Conservation (phyloP, 257 asterid species). For the Agastache rugosa region DNA sequence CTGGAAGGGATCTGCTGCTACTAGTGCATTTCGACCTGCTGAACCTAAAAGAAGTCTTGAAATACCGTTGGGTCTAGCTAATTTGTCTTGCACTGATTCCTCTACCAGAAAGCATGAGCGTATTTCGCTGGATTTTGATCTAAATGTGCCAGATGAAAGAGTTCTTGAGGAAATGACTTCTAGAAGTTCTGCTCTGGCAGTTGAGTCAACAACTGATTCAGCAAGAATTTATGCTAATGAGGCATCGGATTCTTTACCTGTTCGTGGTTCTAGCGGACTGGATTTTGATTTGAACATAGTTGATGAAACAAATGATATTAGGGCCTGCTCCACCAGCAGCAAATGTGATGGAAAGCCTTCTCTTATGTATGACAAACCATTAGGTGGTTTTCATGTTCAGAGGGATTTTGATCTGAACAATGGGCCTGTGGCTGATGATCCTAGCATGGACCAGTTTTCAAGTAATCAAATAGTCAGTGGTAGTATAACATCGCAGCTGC, state of each 20-base stretch:
- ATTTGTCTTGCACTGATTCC: slow-evolving; percentile 39
- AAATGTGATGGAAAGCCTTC: slow-evolving; percentile 35
- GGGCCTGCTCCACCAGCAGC: slow-evolving; percentile 45
- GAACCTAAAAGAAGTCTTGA: slow-evolving; percentile 76
- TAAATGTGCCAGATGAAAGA: slow-evolving; percentile 62
- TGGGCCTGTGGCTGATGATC: slow-evolving; percentile 53
- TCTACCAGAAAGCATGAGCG: slow-evolving; percentile 57
- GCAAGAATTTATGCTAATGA: slow-evolving; percentile 6
- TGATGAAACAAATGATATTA: slow-evolving; percentile 51
- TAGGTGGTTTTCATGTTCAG: slow-evolving; percentile 36
- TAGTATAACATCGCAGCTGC: slow-evolving; percentile 49
- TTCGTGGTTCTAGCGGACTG: slow-evolving; percentile 44
- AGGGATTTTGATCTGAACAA: slow-evolving; percentile 63
- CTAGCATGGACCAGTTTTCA: slow-evolving; percentile 34
- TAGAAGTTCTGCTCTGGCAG: slow-evolving; percentile 39
- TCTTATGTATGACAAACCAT: slow-evolving; percentile 38
- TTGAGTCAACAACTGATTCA: slow-evolving; percentile 24
- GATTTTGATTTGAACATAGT: slow-evolving; percentile 66
- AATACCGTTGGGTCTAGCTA: slow-evolving; percentile 34
- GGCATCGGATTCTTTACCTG: slow-evolving; percentile 22
- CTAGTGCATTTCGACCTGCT: slow-evolving; percentile 98
- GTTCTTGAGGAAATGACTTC: slow-evolving; percentile 54
- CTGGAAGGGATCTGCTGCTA: slow-evolving; percentile 98
- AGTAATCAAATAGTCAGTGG: slow-evolving; percentile 42
- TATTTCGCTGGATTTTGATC: slow-evolving; percentile 52